phyloP scores from a whole-genome alignment of 2,329 filamentous ascomycete genomes.

The Fusarium nurragi region DNA sequence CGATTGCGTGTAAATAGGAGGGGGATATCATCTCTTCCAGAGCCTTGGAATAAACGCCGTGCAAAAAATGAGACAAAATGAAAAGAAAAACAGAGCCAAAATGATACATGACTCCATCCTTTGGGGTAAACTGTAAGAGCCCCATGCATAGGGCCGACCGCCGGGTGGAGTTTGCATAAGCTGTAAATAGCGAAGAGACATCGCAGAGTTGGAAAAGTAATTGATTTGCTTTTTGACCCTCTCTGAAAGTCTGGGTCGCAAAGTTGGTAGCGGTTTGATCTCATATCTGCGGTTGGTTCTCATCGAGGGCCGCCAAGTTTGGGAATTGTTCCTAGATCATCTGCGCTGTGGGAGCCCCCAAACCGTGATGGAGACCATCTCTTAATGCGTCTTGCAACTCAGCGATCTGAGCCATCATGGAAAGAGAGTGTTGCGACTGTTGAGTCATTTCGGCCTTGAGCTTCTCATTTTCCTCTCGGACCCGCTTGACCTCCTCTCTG shows the following conservation, averaged over 20 bases:
- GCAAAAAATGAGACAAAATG: slow-evolving; percentile 18
- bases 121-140: slow-evolving; percentile 1
- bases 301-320: background rate
- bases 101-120: slow-evolving; percentile 15
- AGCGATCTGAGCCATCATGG: slow-evolving; percentile 61
- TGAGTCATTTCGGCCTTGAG: slow-evolving; percentile 61
- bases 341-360: slow-evolving; percentile 53
- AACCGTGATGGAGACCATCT: slow-evolving; percentile 47
- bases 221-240: background rate
- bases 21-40: slow-evolving; percentile 45
- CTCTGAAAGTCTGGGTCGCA: background rate
- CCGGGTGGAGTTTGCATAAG: slow-evolving; percentile 29
- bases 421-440: slow-evolving; percentile 57
- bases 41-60: slow-evolving; percentile 40
- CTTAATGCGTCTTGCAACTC: slow-evolving; percentile 57
- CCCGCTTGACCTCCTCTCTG: slow-evolving; percentile 71
- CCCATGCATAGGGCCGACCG: slow-evolving; percentile 34
- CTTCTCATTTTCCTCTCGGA: slow-evolving; percentile 72
- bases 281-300: background rate
- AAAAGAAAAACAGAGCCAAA: background rate
- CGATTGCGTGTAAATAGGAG: slow-evolving; percentile 34
- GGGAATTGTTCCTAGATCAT: slow-evolving; percentile 49
- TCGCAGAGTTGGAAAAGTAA: background rate
- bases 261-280: slow-evolving; percentile 1
- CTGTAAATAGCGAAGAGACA: slow-evolving; percentile 1